These are phyloP conservation scores for Onygenales sp. DNA, from an alignment of 2,329 filamentous ascomycete species.

Conservation along the genomic window DNA sequence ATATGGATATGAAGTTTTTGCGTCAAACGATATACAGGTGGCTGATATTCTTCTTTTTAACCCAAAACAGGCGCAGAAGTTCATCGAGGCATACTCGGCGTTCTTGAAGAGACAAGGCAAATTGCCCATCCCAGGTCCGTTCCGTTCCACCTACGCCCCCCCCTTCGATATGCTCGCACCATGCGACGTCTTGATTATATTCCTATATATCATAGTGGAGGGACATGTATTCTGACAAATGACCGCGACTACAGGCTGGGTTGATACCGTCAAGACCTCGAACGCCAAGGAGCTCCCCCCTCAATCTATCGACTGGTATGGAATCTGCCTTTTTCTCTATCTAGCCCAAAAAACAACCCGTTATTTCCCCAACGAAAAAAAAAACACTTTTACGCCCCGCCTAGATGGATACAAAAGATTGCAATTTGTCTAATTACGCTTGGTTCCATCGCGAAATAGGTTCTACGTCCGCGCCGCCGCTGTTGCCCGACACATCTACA, in stretches of 20 bases:
- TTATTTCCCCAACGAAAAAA: background rate
- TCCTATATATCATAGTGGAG: slow-evolving; percentile 6
- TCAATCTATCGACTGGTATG: slow-evolving; percentile 97
- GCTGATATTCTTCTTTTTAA: slow-evolving; percentile 12
- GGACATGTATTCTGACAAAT: background rate
- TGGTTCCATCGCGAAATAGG: slow-evolving; percentile 24
- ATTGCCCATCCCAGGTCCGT: slow-evolving; percentile 59
- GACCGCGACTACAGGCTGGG: slow-evolving; percentile 60
- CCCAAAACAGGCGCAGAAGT: slow-evolving; percentile 50
- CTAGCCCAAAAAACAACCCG: background rate
- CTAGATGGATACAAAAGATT: background rate
- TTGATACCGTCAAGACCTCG: slow-evolving; percentile 98
- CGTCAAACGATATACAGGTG: background rate
- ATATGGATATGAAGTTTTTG: background rate
- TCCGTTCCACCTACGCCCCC: slow-evolving; percentile 8
- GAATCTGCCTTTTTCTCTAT: background rate
- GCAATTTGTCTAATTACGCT: slow-evolving; percentile 1
- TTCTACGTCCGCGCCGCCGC: slow-evolving; percentile 81
- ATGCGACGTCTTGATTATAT: slow-evolving; percentile 5
- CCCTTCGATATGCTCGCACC: slow-evolving; percentile 7
- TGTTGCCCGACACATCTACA: slow-evolving; percentile 96
- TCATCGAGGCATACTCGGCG: slow-evolving; percentile 57
- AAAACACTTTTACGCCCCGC: background rate
- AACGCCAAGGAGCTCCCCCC: slow-evolving; percentile 94
- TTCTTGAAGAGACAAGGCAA: slow-evolving; percentile 65